Evolutionary conservation across 768 basidiomycete genomes (phyloP).

Genomic region (Mycena rebaudengoi): DNA sequence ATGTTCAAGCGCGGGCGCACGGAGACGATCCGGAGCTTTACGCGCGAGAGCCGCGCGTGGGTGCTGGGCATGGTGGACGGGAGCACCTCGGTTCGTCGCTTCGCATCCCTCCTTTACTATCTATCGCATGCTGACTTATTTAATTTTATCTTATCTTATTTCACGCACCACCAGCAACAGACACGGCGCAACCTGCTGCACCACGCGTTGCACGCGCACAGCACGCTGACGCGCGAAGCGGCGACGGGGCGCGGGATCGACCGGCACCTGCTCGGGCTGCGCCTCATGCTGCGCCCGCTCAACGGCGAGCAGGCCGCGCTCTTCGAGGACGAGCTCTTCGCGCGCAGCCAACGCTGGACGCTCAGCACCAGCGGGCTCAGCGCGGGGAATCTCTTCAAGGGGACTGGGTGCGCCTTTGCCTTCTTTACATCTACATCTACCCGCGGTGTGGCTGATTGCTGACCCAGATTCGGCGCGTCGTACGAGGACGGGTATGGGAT

Average conservation of each 20-base stretch:
- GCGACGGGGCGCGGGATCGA: slow-evolving; percentile 88
- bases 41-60: slow-evolving; percentile 76
- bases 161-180: slow-evolving; percentile 43
- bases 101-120: not conserved
- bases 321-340: slow-evolving; percentile 83
- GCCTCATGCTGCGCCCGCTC: slow-evolving; percentile 63
- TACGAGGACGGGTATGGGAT: slow-evolving; percentile 93
- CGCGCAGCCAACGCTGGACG: slow-evolving; percentile 82
- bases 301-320: slow-evolving; percentile 66
- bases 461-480: slow-evolving; percentile 73
- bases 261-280: slow-evolving; percentile 89
- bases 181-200: slow-evolving; percentile 60
- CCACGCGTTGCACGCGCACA: slow-evolving; percentile 76
- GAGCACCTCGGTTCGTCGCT: slow-evolving; percentile 50
- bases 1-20: slow-evolving; percentile 89
- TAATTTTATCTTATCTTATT: too few species aligned
- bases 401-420: slow-evolving; percentile 73
- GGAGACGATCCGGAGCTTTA: slow-evolving; percentile 85
- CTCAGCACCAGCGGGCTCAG: slow-evolving; percentile 91
- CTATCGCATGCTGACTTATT: not conserved
- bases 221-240: slow-evolving; percentile 75
- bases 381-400: slow-evolving; percentile 85
- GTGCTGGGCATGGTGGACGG: slow-evolving; percentile 78
- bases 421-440: not conserved
- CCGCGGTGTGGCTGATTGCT: not conserved